Evolutionary conservation across 495 filamentous ascomycete genomes (phyloP).

Genomic region (Neurospora pannonica): DNA sequence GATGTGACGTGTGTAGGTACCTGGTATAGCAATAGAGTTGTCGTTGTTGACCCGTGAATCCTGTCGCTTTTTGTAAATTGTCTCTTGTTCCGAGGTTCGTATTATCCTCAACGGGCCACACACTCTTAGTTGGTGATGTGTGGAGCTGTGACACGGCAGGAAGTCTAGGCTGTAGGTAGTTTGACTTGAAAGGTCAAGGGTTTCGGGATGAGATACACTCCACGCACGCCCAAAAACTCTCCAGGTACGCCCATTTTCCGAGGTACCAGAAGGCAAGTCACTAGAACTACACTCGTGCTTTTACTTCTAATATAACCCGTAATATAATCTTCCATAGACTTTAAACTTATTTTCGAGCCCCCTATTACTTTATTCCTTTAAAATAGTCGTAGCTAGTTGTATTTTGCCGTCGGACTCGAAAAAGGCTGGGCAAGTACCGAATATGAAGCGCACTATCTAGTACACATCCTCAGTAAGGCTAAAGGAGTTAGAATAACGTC

Average conservation of each 20-base stretch:
- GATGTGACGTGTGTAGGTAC: neutral
- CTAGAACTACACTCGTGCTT: no score
- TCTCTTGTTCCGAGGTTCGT: neutral
- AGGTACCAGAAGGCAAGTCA: no score
- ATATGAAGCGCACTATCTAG: neutral
- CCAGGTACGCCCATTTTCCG: no score
- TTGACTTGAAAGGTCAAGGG: neutral
- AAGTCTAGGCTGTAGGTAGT: neutral
- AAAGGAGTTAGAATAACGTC: neutral
- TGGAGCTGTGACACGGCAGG: neutral
- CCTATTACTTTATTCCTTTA: no score
- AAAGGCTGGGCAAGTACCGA: no score
- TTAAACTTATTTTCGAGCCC: no score
- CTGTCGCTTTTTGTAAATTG: neutral
- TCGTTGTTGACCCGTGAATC: neutral
- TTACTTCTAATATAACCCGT: no score
- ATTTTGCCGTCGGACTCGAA: no score
- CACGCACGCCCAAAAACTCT: no score
- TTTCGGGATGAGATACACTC: no score
- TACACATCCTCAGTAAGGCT: neutral
- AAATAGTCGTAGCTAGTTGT: no score
- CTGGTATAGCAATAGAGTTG: neutral
- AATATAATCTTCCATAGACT: no score
- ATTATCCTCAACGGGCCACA: neutral
- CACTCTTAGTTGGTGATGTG: neutral